phyloP scores from a whole-genome alignment of 192 early-diverging fungal species.

The Chytriomyces confervae region DNA sequence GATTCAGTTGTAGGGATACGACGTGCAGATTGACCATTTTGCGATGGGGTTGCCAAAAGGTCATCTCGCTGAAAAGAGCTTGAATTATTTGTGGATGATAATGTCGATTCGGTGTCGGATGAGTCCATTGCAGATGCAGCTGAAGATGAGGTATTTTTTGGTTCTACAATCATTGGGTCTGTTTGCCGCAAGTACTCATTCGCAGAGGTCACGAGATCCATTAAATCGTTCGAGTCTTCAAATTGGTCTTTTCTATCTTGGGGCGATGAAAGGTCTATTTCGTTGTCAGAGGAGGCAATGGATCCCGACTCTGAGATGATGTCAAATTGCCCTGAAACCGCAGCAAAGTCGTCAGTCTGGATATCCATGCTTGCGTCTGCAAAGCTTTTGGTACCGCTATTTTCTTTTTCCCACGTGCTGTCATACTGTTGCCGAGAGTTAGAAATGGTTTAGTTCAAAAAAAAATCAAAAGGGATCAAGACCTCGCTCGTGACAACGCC shows the following conservation, averaged over 20 bases:
- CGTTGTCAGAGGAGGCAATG: neutral
- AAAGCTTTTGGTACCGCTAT: neutral
- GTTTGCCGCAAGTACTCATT: neutral
- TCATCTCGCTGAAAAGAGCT: neutral
- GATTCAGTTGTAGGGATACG: constrained; percentile 11
- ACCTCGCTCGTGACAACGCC: constrained; percentile 28
- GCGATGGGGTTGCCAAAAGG: neutral
- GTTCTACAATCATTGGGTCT: neutral
- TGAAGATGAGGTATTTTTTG: neutral
- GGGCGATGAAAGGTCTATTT: no score
- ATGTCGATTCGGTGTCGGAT: constrained; percentile 31
- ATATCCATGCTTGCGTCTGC: neutral
- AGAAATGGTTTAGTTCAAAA: neutral
- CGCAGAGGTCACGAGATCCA: constrained; percentile 7
- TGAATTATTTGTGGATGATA: constrained; percentile 27
- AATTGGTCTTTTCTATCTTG: neutral
- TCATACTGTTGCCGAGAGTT: neutral
- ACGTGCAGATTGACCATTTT: neutral
- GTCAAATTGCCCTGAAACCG: constrained; percentile 14
- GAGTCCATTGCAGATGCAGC: neutral
- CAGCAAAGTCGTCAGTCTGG: neutral
- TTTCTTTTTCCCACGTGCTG: constrained; percentile 1
- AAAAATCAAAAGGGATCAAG: neutral
- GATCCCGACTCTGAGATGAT: constrained; percentile 27
- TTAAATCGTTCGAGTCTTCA: constrained; percentile 1